These are phyloP conservation scores for Paraphaeosphaeria sporulosa DNA, from an alignment of 2,329 filamentous ascomycete genomes.

Conservation along the genomic window DNA sequence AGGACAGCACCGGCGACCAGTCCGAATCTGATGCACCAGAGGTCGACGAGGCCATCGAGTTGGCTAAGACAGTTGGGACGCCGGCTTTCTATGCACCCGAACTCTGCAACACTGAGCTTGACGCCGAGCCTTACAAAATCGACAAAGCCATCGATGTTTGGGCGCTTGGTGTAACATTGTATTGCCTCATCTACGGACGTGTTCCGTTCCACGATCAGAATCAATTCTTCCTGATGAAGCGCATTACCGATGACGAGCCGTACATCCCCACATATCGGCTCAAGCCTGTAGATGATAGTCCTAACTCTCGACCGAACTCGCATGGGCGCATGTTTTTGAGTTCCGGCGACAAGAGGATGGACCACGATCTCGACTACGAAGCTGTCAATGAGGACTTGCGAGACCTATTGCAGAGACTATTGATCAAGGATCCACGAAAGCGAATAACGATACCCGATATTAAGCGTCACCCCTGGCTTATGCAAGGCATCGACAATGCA, in stretches of 20 bases:
- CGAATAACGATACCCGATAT: slow-evolving; percentile 91
- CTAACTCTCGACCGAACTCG: slow-evolving; percentile 55
- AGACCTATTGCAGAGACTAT: slow-evolving; percentile 79
- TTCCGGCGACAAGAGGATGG: slow-evolving; percentile 72
- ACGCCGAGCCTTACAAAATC: slow-evolving; percentile 72
- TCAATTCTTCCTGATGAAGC: slow-evolving; percentile 88
- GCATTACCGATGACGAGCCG: slow-evolving; percentile 90
- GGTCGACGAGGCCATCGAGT: slow-evolving; percentile 89
- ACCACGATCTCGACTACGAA: slow-evolving; percentile 84
- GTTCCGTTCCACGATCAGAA: slow-evolving; percentile 93
- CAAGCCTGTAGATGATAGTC: slow-evolving; percentile 67
- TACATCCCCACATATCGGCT: slow-evolving; percentile 85
- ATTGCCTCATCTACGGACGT: slow-evolving; percentile 92
- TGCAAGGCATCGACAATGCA: slow-evolving; percentile 77
- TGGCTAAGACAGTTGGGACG: slow-evolving; percentile 98
- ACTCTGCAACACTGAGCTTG: slow-evolving; percentile 85
- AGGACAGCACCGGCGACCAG: slow-evolving; percentile 75
- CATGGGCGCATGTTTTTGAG: slow-evolving; percentile 59
- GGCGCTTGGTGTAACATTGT: slow-evolving; percentile 95
- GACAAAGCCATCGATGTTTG: slow-evolving; percentile 96
- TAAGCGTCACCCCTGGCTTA: slow-evolving; percentile 92
- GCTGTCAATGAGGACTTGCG: slow-evolving; percentile 80
- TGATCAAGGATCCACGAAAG: slow-evolving; percentile 87
- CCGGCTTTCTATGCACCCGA: slow-evolving; percentile 98
- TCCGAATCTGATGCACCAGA: slow-evolving; percentile 85